These are phyloP conservation scores for Cupressus sempervirens DNA, from an alignment of 75 land plant genomes.

Conservation along the genomic window DNA sequence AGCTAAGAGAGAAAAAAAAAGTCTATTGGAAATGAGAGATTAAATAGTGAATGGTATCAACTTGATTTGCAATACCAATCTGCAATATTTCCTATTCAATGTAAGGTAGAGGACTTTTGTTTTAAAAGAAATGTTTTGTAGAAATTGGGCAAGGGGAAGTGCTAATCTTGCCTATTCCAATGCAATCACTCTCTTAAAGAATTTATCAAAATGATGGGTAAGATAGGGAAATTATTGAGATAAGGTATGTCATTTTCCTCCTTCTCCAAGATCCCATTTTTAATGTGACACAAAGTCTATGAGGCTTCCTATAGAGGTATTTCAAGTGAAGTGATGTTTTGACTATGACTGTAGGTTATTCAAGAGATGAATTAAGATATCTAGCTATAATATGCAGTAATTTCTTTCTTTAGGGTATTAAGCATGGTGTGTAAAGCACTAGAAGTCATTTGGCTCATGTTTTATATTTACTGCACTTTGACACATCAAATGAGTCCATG, in stretches of 20 bases:
- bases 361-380: constrained; percentile 79
- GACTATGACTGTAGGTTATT: constrained; percentile 80
- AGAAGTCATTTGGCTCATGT: constrained; percentile 94
- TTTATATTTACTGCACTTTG: constrained; percentile 89
- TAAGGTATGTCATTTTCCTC: neutral
- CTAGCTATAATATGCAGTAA: too few relatives aligned
- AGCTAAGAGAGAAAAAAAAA: constrained; percentile 96
- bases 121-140: constrained; percentile 86
- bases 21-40: constrained; percentile 94
- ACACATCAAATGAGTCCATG: constrained; percentile 84
- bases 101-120: constrained; percentile 88
- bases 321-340: neutral
- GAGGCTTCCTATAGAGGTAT: neutral
- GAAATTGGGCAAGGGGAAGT: constrained; percentile 78
- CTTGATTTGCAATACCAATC: constrained; percentile 83
- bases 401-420: constrained; percentile 97
- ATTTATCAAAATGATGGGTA: constrained; percentile 96
- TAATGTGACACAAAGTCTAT: neutral
- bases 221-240: constrained; percentile 99
- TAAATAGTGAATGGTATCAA: constrained; percentile 79
- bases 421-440: constrained; percentile 87
- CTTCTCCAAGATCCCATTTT: neutral
- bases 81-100: constrained; percentile 66
- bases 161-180: constrained; percentile 81
- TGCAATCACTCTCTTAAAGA: constrained; percentile 77